Conservation (phyloP, 768 basidiomycete genomes). For the Stropharia rugosoannulata region DNA sequence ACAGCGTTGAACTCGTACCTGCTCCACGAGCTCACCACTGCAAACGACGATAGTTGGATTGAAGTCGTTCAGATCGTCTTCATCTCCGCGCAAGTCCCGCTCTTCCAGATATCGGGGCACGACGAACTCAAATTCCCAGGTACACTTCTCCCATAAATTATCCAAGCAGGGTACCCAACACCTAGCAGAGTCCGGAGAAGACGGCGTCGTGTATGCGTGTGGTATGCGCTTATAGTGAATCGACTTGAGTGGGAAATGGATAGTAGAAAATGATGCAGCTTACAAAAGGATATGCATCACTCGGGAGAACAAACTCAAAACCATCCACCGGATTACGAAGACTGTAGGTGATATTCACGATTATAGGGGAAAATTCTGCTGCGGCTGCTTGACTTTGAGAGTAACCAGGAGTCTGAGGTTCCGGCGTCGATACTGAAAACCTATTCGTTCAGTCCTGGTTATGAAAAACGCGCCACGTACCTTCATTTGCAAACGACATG, state of each 20-base stretch:
- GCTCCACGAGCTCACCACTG: constrained; percentile 93
- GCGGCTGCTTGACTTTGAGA: constrained; percentile 30
- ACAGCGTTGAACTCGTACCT: constrained; percentile 47
- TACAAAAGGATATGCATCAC: constrained; percentile 83
- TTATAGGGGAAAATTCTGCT: constrained; percentile 75
- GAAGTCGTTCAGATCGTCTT: constrained; percentile 55
- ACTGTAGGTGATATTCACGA: constrained; percentile 77
- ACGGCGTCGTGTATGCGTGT: constrained; percentile 88
- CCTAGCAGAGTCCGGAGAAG: constrained; percentile 87
- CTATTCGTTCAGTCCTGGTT: neutral
- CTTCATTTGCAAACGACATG: constrained; percentile 51
- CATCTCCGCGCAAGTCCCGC: constrained; percentile 38
- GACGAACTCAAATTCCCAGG: constrained; percentile 98
- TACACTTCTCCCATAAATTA: constrained; percentile 92
- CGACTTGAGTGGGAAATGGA: constrained; percentile 11
- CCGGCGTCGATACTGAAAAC: constrained; percentile 69
- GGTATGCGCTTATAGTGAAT: constrained; percentile 69
- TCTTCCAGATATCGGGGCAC: constrained; percentile 85
- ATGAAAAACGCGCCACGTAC: constrained; percentile 10
- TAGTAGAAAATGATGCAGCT: constrained; percentile 30
- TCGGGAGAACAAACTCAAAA: constrained; percentile 79
- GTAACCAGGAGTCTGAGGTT: constrained; percentile 67
- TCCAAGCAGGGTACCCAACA: constrained; percentile 99
- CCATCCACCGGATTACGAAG: constrained; percentile 83
- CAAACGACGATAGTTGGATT: constrained; percentile 86